These are phyloP conservation scores for Cyberlindnera xylosilytica DNA, from an alignment of 805 yeast genomes.

Conservation along the genomic window DNA sequence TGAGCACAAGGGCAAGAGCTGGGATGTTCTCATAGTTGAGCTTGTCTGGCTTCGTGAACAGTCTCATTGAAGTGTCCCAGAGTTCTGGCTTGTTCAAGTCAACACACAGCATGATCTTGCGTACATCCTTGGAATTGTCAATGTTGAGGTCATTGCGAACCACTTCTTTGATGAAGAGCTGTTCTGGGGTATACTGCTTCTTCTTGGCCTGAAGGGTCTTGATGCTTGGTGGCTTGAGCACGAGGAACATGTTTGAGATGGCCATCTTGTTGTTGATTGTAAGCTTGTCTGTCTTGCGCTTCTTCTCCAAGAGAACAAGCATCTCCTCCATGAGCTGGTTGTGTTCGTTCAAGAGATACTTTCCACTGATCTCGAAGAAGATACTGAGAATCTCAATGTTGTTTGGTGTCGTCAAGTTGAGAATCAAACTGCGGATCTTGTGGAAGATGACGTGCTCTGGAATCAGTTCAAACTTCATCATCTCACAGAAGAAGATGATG, in stretches of 20 bases:
- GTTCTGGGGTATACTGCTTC: slow-evolving; percentile 38
- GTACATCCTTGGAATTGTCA: slow-evolving; percentile 33
- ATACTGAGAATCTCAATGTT: slow-evolving; percentile 68
- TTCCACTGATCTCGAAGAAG: slow-evolving; percentile 74
- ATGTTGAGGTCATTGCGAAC: slow-evolving; percentile 48
- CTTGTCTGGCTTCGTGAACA: slow-evolving; percentile 59
- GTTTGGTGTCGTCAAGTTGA: slow-evolving; percentile 47
- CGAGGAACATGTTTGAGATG: slow-evolving; percentile 50
- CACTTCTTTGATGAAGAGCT: slow-evolving; percentile 46
- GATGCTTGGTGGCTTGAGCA: slow-evolving; percentile 53
- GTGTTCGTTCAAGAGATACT: slow-evolving; percentile 58
- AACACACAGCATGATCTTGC: slow-evolving; percentile 39
- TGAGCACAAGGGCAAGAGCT: slow-evolving; percentile 46
- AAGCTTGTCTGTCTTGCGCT: slow-evolving; percentile 47
- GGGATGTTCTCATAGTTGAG: slow-evolving; percentile 56
- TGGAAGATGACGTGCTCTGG: slow-evolving; percentile 74
- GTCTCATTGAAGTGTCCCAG: slow-evolving; percentile 30
- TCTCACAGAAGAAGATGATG: slow-evolving; percentile 65
- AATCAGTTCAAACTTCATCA: slow-evolving; percentile 71
- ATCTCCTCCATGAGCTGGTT: slow-evolving; percentile 57
- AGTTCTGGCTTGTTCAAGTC: slow-evolving; percentile 44
- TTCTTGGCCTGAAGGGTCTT: slow-evolving; percentile 28
- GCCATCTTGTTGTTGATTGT: slow-evolving; percentile 54
- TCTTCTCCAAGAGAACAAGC: slow-evolving; percentile 51
- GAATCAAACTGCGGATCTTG: slow-evolving; percentile 59